phyloP scores from a whole-genome alignment of 164 flowering plant species.

The Akebia trifoliata region DNA sequence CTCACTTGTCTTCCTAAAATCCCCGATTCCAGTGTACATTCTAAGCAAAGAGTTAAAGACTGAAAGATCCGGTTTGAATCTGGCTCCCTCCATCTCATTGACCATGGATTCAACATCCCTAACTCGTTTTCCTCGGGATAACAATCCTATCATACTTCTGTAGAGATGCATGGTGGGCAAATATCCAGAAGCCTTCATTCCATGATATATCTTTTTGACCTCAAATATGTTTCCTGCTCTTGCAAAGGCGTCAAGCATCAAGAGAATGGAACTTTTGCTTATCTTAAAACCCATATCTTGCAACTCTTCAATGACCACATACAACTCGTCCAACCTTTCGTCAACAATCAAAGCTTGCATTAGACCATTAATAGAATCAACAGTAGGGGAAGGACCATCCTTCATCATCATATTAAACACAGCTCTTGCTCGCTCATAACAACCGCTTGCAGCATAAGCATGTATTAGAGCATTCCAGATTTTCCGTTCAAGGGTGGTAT shows the following conservation, averaged over 20 bases:
- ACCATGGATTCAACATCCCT: slow-evolving; percentile 90
- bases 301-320: slow-evolving; percentile 80
- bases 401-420: slow-evolving; percentile 84
- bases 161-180: slow-evolving; percentile 92
- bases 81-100: slow-evolving; percentile 83
- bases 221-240: slow-evolving; percentile 71
- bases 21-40: slow-evolving; percentile 60
- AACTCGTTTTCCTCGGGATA: slow-evolving; percentile 66
- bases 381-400: slow-evolving; percentile 88
- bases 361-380: slow-evolving; percentile 74
- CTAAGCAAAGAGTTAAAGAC: slow-evolving; percentile 74
- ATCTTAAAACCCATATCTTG: slow-evolving; percentile 96
- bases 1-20: slow-evolving; percentile 58
- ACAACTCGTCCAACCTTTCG: slow-evolving; percentile 78
- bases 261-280: slow-evolving; percentile 77
- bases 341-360: slow-evolving; percentile 79
- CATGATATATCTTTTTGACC: slow-evolving; percentile 85
- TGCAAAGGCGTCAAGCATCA: slow-evolving; percentile 96
- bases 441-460: slow-evolving; percentile 83
- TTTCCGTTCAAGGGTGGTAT: slow-evolving; percentile 50
- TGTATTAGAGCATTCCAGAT: slow-evolving; percentile 83
- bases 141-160: slow-evolving; percentile 60
- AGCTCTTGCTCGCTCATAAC: slow-evolving; percentile 91
- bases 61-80: slow-evolving; percentile 78
- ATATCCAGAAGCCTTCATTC: slow-evolving; percentile 97